Evolutionary conservation across 768 basidiomycete species (phyloP).

Genomic region (Fomitopsis serialis): DNA sequence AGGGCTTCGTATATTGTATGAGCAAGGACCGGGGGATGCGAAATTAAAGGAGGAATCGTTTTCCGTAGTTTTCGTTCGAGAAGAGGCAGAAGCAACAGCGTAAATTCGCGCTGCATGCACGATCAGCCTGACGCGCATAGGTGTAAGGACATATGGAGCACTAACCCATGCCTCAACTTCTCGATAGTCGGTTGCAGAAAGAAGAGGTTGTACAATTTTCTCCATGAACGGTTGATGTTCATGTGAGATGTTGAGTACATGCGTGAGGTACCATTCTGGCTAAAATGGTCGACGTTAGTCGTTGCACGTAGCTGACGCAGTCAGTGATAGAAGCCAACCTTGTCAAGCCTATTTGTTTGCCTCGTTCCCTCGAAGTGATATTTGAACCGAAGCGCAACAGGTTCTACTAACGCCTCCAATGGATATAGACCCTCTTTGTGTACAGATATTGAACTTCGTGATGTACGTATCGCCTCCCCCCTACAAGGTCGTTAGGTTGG

Average conservation of each 20-base stretch:
- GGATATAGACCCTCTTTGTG: slow-evolving; percentile 71
- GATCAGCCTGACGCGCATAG: background rate
- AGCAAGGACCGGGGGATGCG: slow-evolving; percentile 80
- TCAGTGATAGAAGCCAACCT: slow-evolving; percentile 40
- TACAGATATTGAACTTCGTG: slow-evolving; percentile 9
- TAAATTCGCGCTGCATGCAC: slow-evolving; percentile 70
- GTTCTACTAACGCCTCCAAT: slow-evolving; percentile 76
- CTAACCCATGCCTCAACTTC: slow-evolving; percentile 71
- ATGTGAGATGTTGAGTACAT: slow-evolving; percentile 81
- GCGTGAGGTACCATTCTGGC: slow-evolving; percentile 98
- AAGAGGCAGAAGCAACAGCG: slow-evolving; percentile 68
- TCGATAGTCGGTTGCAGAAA: slow-evolving; percentile 57
- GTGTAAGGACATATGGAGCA: background rate
- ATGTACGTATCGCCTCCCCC: slow-evolving; percentile 42
- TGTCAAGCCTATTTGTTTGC: slow-evolving; percentile 88
- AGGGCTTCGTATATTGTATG: slow-evolving; percentile 95
- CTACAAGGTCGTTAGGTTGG: slow-evolving; percentile 27
- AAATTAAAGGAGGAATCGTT: slow-evolving; percentile 67
- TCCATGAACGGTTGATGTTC: slow-evolving; percentile 84
- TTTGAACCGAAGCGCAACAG: slow-evolving; percentile 83
- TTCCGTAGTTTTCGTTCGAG: slow-evolving; percentile 70
- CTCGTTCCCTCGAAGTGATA: slow-evolving; percentile 90
- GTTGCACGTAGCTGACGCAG: background rate
- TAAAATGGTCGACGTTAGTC: slow-evolving; percentile 24
- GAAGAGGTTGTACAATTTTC: slow-evolving; percentile 60